These are phyloP conservation scores for Ceratocystis diversiconidia DNA, from an alignment of 2,329 filamentous ascomycete species.

Conservation along the genomic window DNA sequence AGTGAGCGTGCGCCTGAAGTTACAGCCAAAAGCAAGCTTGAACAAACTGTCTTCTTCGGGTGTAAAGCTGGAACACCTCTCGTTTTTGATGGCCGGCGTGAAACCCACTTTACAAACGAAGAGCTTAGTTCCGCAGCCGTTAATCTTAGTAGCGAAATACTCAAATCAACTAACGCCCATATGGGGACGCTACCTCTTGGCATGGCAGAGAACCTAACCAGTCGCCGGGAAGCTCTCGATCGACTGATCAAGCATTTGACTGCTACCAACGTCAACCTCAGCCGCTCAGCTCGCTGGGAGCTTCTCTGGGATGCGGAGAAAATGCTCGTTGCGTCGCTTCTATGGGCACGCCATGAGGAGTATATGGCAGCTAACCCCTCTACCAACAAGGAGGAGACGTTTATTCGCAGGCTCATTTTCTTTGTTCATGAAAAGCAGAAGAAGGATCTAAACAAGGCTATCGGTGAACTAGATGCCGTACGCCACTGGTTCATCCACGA, in stretches of 20 bases:
- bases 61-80: constrained; percentile 70
- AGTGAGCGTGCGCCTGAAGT: constrained; percentile 46
- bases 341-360: constrained; percentile 71
- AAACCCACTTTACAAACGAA: constrained; percentile 49
- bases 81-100: constrained; percentile 58
- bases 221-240: constrained; percentile 57
- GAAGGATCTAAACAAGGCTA: constrained; percentile 46
- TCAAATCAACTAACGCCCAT: constrained; percentile 61
- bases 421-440: constrained; percentile 66
- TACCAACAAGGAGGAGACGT: constrained; percentile 34
- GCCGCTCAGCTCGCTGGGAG: constrained; percentile 57
- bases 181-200: constrained; percentile 60
- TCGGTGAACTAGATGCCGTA: constrained; percentile 62
- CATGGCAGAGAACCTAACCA: constrained; percentile 65
- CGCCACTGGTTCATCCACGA: constrained; percentile 80
- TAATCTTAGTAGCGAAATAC: constrained; percentile 64
- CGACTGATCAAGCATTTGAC: constrained; percentile 60
- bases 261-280: constrained; percentile 49
- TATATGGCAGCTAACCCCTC: constrained; percentile 45
- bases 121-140: constrained; percentile 68
- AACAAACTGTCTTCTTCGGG: constrained; percentile 90
- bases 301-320: constrained; percentile 86
- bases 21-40: constrained; percentile 75
- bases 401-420: constrained; percentile 49
- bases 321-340: constrained; percentile 59